Base-by-base conservation (phyloP, 1,284 basidiomycete species). In the Binderoboletus segoi region DNA sequence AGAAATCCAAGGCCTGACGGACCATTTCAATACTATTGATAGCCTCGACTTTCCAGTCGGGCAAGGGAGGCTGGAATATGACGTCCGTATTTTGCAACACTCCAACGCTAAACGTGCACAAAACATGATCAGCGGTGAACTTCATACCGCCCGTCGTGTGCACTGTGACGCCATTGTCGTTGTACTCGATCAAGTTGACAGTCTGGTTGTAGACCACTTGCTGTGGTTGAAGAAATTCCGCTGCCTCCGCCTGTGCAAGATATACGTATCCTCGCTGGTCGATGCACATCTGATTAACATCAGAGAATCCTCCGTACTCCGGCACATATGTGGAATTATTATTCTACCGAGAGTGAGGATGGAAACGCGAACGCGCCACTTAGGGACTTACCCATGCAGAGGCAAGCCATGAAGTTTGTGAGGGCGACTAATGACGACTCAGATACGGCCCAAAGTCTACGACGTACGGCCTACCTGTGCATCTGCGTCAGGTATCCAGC, bases 1-100 rank as follows among this genome's bases (percentile, higher is more conserved):
- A 20, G 15, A 20, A 42, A 23, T 7, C 7, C 38, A 50, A 37
- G 13, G 18, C 18, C 24, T n/a, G 13, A 59, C 71, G 50, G 33
- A 80, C 85, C 87, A 89, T 88, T 8, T 78, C 77, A 68, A 88
- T 82, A 49, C 80, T 82, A 28, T 84, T 79, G 48, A 89, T 84
- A 2, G 86, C 86, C 61, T 88, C 85, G 41, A 74, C 63, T 67
- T 89, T 89, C 78, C 80, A 89, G n/a, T 73, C 67, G 3, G 87
- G 88, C 12, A 89, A 67, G 3, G 69, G 48, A 4, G 87, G 88
- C 28, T 74, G 63, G 62, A 86, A 89, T 2, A 53, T 50, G 2
- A 89, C 80, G 59, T 86, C 85, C 43, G 79, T 73, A 54, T 86
- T 74, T 70, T 89, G 87, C 44, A 89, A 71, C 2, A 85, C 83